phyloP scores from a whole-genome alignment of 1,284 basidiomycete species.

The Pascua guehoae region DNA sequence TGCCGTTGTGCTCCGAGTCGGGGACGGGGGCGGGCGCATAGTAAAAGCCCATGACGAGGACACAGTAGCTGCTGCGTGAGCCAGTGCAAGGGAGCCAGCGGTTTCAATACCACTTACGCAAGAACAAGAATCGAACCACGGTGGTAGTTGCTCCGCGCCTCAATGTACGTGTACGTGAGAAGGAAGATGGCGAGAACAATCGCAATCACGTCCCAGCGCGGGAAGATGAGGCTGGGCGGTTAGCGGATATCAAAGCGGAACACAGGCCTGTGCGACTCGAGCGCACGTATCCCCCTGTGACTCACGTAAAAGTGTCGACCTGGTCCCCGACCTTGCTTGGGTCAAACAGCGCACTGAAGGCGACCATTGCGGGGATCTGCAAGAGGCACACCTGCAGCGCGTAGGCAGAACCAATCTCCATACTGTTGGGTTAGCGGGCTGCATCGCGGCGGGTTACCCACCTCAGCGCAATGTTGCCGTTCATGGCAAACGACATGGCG shows the following conservation, averaged over 20 bases:
- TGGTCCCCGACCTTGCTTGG: conserved; percentile 75
- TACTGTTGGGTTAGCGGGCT: conserved; percentile 55
- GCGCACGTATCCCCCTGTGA: conserved; percentile 3
- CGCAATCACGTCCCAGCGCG: conserved; percentile 95
- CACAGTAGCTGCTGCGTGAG: conserved; percentile 61
- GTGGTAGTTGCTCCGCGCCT: conserved; percentile 95
- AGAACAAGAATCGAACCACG: conserved; percentile 87
- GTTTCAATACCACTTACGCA: conserved; percentile 57
- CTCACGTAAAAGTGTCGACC: conserved; percentile 82
- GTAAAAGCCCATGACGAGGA: conserved; percentile 74
- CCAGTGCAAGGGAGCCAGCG: background rate
- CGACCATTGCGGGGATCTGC: conserved; percentile 98
- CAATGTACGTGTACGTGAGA: conserved; percentile 98
- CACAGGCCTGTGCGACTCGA: background rate
- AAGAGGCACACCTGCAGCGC: conserved; percentile 96
- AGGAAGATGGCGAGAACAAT: conserved; percentile 94
- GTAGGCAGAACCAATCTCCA: conserved; percentile 99
- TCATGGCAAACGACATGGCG: conserved; percentile 97
- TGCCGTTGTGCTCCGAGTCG: background rate
- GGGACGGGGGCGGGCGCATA: conserved; percentile 55
- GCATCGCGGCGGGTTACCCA: conserved; percentile 46
- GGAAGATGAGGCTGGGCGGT: conserved; percentile 80
- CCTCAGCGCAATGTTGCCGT: conserved; percentile 96
- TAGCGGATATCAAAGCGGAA: background rate
- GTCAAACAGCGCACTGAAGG: conserved; percentile 91